Base-by-base conservation (phyloP, 805 yeast species). In the Candida boleticola region DNA sequence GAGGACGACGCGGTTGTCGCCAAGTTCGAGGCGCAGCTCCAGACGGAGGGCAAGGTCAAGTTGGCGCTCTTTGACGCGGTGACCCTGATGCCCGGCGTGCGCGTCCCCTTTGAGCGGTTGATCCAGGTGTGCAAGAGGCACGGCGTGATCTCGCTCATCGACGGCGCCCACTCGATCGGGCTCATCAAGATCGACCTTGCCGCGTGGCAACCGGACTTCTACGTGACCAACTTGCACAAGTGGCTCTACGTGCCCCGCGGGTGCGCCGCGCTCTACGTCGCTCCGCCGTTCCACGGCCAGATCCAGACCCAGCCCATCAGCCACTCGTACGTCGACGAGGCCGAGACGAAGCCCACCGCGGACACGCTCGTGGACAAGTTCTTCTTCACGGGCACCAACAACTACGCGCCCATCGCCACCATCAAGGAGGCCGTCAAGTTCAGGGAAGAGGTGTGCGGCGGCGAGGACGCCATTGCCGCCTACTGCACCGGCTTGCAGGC, bases 111-210 rank as follows among this genome's bases (percentile, higher is more conserved):
- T 56, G 71, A 72, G 45, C 54, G 64, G 39, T 48, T 84, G 36
- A 64, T 71, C 3, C 46, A 55, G 5, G 51, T 77, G 32, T 79
- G 88, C 47, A 56, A 61, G 11, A 58, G 73, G 38, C 59, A 76
- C 37, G 58, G 61, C 11, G 76, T 77, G 3, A 46, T 80, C 36
- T 77, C 86, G 3, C 59, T 82, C 33, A 72, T 85, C 20, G 92
- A 85, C 56, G 92, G 85, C 11, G 92, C 90, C 4, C 92, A 85
- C 54, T 75, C 79, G 1, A 67, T 79, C 27, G 92, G 92, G 0
- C 60, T 71, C 41, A 51, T 77, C 23, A 73, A 74, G 7, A 41
- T 76, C n/a, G 63, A 70, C 36, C 49, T 80, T 27, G 59, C 57
- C 10, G 53, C 53, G 10, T 48, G 75, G 19, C 48, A 68, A 36